Evolutionary conservation across 2,329 filamentous ascomycete species (phyloP).

Genomic region (Talaromyces sp.): DNA sequence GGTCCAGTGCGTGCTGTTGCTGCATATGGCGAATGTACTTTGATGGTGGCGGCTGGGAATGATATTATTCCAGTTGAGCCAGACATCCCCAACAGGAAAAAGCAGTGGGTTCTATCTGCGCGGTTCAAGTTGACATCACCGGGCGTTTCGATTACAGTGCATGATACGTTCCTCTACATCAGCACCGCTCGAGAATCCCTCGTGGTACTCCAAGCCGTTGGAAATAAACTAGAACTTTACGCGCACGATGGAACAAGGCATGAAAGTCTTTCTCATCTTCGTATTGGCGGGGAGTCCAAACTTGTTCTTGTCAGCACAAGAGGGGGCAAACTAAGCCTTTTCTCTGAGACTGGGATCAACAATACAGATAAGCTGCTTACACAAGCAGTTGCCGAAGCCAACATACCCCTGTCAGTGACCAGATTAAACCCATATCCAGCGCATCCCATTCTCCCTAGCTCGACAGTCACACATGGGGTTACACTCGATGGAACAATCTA

Average conservation of each 20-base stretch:
- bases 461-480: constrained; percentile 55
- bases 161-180: constrained; percentile 45
- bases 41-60: constrained; percentile 42
- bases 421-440: constrained; percentile 20
- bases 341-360: constrained; percentile 20
- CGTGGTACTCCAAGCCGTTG: constrained; percentile 38
- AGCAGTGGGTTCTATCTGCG: constrained; percentile 36
- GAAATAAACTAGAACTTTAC: constrained; percentile 28
- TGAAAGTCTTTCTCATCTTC: constrained; percentile 29
- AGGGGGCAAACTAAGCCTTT: constrained; percentile 46
- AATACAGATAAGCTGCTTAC: constrained; percentile 27
- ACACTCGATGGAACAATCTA: constrained; percentile 64
- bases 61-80: constrained; percentile 39
- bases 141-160: constrained; percentile 45
- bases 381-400: constrained; percentile 23
- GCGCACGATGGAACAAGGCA: constrained; percentile 28
- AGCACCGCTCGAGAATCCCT: constrained; percentile 51
- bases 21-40: constrained; percentile 38
- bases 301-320: constrained; percentile 46
- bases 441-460: constrained; percentile 12
- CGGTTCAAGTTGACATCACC: constrained; percentile 41
- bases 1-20: constrained; percentile 51
- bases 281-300: constrained; percentile 35
- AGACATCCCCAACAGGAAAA: constrained; percentile 28
- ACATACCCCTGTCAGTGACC: constrained; percentile 29